These are phyloP conservation scores for Amanita muscaria DNA, from an alignment of 768 basidiomycete species.

Conservation along the genomic window DNA sequence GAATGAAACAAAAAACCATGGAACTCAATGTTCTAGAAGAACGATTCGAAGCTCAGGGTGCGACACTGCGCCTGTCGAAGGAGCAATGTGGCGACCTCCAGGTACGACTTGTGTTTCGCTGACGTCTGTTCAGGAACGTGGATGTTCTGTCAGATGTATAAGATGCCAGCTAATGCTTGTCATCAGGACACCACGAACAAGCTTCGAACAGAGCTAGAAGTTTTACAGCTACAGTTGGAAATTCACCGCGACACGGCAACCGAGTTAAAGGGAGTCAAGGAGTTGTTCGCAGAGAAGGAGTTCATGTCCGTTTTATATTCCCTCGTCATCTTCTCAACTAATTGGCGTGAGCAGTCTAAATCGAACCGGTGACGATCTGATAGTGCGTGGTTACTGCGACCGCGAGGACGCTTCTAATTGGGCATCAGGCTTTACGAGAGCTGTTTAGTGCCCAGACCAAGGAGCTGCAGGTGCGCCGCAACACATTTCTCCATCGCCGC, in stretches of 20 bases:
- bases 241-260: slow-evolving; percentile 1
- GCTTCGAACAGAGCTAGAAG: background rate
- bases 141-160: background rate
- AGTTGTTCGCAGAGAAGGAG: background rate
- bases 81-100: slow-evolving; percentile 46
- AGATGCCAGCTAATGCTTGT: background rate
- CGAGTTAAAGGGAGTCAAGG: background rate
- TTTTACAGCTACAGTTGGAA: slow-evolving; percentile 2
- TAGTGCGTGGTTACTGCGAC: background rate
- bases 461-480: background rate
- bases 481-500: too few species aligned
- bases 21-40: slow-evolving; percentile 37
- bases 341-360: background rate
- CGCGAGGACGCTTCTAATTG: background rate
- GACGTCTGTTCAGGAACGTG: background rate
- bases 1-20: slow-evolving; percentile 3
- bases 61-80: slow-evolving; percentile 44
- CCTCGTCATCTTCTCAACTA: background rate
- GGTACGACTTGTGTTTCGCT: slow-evolving; percentile 12
- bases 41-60: slow-evolving; percentile 48
- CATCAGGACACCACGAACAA: background rate
- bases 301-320: background rate
- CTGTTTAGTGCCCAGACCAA: background rate
- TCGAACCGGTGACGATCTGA: background rate
- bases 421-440: slow-evolving; percentile 1